Evolutionary conservation across 139 green algal species (phyloP).

Genomic region (Chlorella sp.): DNA sequence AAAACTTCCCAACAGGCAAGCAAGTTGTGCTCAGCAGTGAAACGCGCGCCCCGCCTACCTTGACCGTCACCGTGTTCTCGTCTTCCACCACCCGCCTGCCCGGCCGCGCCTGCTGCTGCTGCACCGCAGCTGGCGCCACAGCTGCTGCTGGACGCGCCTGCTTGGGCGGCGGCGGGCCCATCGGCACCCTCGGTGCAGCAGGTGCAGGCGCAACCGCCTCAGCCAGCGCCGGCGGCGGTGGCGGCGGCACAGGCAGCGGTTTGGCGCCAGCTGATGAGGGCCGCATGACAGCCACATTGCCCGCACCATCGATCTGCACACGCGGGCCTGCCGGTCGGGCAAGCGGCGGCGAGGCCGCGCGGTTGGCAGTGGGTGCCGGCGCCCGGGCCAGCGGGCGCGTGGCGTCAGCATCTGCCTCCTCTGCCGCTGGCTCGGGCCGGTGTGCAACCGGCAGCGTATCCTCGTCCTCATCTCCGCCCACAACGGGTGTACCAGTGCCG

Average conservation of each 20-base stretch:
- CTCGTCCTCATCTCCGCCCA: constrained; percentile 3
- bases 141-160: not conserved
- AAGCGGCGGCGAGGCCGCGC: not conserved
- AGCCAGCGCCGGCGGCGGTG: constrained; percentile 25
- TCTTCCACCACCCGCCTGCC: constrained; percentile 69
- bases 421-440: not conserved
- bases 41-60: constrained; percentile 6
- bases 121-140: not conserved
- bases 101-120: constrained; percentile 13
- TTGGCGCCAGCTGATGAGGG: not conserved
- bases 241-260: constrained; percentile 39
- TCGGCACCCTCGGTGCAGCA: constrained; percentile 10
- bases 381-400: constrained; percentile 26
- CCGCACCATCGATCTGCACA: constrained; percentile 33
- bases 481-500: not conserved
- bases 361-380: not conserved
- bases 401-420: constrained; percentile 16
- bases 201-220: not conserved
- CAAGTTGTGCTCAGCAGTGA: not conserved
- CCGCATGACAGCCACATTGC: constrained; percentile 22
- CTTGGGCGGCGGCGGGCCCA: constrained; percentile 30
- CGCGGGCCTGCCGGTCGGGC: not conserved
- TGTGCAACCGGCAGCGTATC: constrained; percentile 17
- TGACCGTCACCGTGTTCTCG: constrained; percentile 83
- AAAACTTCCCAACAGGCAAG: not conserved